These are phyloP conservation scores for Microcera coccophila DNA, from an alignment of 2,329 filamentous ascomycete genomes.

Conservation along the genomic window DNA sequence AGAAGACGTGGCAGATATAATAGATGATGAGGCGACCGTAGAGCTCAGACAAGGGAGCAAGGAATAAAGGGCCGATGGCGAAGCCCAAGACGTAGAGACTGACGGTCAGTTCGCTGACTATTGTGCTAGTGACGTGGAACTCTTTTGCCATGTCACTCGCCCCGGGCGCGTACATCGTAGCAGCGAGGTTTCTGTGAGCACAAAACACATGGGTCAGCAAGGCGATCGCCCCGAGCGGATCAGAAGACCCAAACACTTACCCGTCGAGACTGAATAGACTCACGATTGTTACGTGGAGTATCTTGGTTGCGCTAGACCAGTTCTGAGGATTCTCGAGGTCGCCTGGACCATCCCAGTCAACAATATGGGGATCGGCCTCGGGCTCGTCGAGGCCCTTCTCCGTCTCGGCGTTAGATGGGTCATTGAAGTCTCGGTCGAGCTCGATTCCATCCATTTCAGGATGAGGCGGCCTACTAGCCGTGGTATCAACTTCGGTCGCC, in stretches of 20 bases:
- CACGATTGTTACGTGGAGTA: conserved; percentile 43
- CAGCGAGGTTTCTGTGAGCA: conserved; percentile 12
- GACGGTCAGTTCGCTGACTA: conserved; percentile 13
- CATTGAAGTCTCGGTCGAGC: too few species aligned
- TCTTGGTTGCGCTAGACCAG: conserved; percentile 50
- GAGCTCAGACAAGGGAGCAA: conserved; percentile 17
- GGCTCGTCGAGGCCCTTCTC: too few species aligned
- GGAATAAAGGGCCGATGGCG: conserved; percentile 15
- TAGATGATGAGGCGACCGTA: conserved; percentile 17
- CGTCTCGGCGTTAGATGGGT: too few species aligned
- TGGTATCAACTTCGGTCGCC: too few species aligned
- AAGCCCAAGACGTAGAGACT: conserved; percentile 15
- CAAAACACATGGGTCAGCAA: too few species aligned
- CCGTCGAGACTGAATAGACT: conserved; percentile 39
- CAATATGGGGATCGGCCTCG: conserved; percentile 26
- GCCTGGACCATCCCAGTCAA: conserved; percentile 57
- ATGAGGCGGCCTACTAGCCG: too few species aligned
- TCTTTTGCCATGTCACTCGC: conserved; percentile 11
- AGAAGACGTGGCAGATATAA: conserved; percentile 5
- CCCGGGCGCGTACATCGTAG: conserved; percentile 23
- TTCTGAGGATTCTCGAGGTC: conserved; percentile 62
- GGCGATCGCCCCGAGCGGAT: too few species aligned
- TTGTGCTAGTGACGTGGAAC: conserved; percentile 10
- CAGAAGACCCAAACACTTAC: conserved; percentile 2
- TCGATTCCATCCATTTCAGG: too few species aligned